Percentiles rank a stretch among this genome's conserved stretches.
phyloP scores from a whole-genome alignment of 768 basidiomycete species.

The Agrocybe praecox region DNA sequence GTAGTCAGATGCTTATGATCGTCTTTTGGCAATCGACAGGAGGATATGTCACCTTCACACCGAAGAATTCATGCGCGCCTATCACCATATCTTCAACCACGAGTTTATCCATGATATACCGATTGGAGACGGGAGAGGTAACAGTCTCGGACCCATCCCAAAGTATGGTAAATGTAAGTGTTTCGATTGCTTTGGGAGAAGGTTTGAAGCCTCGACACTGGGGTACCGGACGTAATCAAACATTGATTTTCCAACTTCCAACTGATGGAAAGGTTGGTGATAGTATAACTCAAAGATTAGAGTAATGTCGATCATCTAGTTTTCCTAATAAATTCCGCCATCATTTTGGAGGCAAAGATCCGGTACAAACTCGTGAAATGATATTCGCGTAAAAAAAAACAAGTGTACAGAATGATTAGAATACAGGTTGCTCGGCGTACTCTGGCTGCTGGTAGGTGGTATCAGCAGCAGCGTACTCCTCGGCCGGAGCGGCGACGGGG shows the following conservation, averaged over 20 bases:
- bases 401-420: conserved; percentile 41
- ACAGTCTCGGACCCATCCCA: conserved; percentile 73
- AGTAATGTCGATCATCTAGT: conserved; percentile 1
- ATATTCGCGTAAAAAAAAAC: conserved; percentile 15
- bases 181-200: conserved; percentile 35
- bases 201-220: conserved; percentile 27
- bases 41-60: conserved; percentile 41
- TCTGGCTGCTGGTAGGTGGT: conserved; percentile 44
- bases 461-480: conserved; percentile 48
- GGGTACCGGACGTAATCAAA: conserved; percentile 25
- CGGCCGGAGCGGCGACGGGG: conserved; percentile 51
- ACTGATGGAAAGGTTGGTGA: conserved; percentile 50
- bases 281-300: conserved; percentile 35
- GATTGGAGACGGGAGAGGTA: conserved; percentile 40
- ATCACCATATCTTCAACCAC: conserved; percentile 38
- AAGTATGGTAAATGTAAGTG: conserved; percentile 33
- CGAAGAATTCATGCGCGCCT: conserved; percentile 15
- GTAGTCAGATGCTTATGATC: conserved; percentile 41
- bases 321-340: no score
- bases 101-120: conserved; percentile 47
- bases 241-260: conserved; percentile 43
- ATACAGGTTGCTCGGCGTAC: conserved; percentile 52
- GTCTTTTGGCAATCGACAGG: conserved; percentile 59
- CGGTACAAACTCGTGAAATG: not conserved
- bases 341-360: no score